Base-by-base conservation (phyloP, 768 basidiomycete genomes). In the Fibroporia radiculosa region DNA sequence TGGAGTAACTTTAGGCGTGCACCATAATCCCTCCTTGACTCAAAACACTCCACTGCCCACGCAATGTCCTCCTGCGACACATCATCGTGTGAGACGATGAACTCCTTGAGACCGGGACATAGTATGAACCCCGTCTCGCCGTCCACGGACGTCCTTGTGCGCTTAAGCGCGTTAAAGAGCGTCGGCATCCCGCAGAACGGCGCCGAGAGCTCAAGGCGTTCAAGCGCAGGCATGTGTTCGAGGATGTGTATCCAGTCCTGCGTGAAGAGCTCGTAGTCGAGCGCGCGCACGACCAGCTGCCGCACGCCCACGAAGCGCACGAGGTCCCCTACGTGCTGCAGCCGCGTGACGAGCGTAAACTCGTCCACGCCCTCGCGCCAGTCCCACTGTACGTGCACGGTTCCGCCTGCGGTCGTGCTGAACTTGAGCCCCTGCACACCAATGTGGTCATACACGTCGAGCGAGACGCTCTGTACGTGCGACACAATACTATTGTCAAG, bases 201-300 rank as follows among this genome's bases (percentile, higher is more conserved):
- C 34, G 34, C 13, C 14, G 8, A n/a, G 14, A 35, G 34, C 34
- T 35, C 34, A 19, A 35, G 8, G 34, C 8, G 8, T 18, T 6
- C 6, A 12, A 35, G 34, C 34, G 34, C 7, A 7, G 34, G 34
- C 34, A 35, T 35, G 14, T 35, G 34, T 19, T 6, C 34, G 16
- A 35, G 34, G 34, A 35, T 35, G 34, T 35, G 34, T 19, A 35
- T 12, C 34, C 34, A 35, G 34, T 35, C 34, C 34, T 35, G 34
- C 8, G 8, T 6, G 34, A n/a, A 35, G 10, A 35, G 16, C 34
- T 12, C 8, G 16, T 35, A 35, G 14, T 35, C 14, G 8, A 35
- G 34, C 6, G 13, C 6, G 10, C 16, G 7, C 14, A 35, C 20
- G 34, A 6, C 6, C 34, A 35, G 34, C 8, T 35, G 34, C 34